Conservation (phyloP, 2,329 filamentous ascomycete species). For the Mariannaea elegans region DNA sequence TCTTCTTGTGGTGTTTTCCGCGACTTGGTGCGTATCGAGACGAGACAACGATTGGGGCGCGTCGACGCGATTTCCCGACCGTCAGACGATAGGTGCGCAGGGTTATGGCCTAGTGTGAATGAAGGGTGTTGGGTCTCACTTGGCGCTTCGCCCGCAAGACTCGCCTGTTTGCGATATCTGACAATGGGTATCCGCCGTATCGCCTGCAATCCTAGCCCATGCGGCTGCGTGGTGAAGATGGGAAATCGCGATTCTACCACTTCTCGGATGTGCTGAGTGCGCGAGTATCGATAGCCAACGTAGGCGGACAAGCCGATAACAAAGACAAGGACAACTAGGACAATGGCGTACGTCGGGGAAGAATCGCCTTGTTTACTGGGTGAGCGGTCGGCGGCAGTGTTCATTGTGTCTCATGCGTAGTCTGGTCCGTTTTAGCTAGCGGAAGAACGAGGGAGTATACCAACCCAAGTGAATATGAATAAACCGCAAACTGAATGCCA, state of each 20-base stretch:
- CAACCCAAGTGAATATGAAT: no score
- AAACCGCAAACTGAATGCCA: no score
- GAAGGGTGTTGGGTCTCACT: background rate
- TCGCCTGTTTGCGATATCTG: background rate
- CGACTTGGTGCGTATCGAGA: background rate
- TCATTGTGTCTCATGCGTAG: background rate
- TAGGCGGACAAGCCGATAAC: background rate
- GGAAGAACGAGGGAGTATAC: no score
- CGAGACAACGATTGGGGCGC: no score
- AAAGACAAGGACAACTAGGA: background rate
- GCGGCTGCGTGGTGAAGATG: no score
- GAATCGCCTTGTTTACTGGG: background rate
- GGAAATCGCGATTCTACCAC: background rate
- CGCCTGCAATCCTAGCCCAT: background rate
- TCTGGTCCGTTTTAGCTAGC: no score
- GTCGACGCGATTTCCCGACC: no score
- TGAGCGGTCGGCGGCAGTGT: background rate
- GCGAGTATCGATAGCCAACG: background rate
- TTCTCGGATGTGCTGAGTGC: background rate
- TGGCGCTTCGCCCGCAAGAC: background rate
- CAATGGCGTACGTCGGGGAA: constrained; percentile 1
- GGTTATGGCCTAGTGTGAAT: background rate
- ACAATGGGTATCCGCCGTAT: background rate
- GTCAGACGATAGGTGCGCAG: background rate
- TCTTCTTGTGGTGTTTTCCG: background rate